Conservation (phyloP, 352 stramenopile genomes). For the Blastocystis sp. region DNA sequence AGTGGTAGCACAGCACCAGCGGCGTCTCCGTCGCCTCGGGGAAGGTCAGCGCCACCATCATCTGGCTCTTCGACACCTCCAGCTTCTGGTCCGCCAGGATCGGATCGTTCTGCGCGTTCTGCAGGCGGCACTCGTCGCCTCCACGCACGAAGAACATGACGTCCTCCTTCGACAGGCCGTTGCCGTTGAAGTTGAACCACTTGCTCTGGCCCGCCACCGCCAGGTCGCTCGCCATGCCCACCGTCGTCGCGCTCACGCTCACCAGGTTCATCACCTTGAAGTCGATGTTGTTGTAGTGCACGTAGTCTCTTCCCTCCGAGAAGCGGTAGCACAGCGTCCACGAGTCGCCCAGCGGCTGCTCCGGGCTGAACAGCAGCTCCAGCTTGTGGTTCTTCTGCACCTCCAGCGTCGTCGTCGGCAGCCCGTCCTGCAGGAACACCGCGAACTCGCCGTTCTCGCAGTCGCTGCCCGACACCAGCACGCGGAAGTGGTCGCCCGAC, state of each 20-base stretch:
- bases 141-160: conserved; percentile 34
- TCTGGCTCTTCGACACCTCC: not conserved
- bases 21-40: not conserved
- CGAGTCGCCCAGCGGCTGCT: not conserved
- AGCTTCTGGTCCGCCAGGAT: conserved; percentile 4
- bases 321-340: conserved; percentile 61
- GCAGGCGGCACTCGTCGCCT: not conserved
- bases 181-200: conserved; percentile 58
- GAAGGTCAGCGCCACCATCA: conserved; percentile 41
- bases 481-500: conserved; percentile 9
- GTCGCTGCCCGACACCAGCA: conserved; percentile 47
- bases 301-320: conserved; percentile 15
- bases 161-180: conserved; percentile 30
- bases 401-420: conserved; percentile 7
- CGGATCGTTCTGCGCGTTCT: not conserved
- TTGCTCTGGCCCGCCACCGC: conserved; percentile 49
- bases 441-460: conserved; percentile 36
- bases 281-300: conserved; percentile 32
- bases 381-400: not conserved
- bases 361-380: conserved; percentile 2
- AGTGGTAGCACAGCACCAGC: conserved; percentile 61
- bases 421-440: not conserved
- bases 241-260: conserved; percentile 1
- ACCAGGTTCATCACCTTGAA: conserved; percentile 51
- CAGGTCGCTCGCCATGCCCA: conserved; percentile 13